Base-by-base conservation (phyloP, 2,329 filamentous ascomycete genomes). In the Fusarium secorum region DNA sequence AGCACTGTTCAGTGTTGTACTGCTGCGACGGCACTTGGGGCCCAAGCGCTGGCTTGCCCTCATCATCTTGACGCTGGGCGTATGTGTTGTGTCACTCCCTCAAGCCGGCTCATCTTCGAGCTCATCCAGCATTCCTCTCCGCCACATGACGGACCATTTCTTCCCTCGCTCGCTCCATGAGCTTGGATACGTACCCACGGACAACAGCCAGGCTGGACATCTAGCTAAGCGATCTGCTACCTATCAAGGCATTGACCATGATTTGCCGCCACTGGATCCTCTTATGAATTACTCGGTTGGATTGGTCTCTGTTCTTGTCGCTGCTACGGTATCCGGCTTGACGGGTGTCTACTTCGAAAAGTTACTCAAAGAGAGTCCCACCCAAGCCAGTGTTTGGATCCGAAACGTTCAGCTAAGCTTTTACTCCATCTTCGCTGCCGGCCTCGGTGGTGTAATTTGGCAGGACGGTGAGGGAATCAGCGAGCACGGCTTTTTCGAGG, bases 361-460 rank as follows among this genome's bases (percentile, higher is more conserved):
- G 81, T 90, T 98, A 6, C 85, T 98, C 60, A 97, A 97, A 79
- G 92, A 97, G 72, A 92, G 92, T n/a, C 86, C 88, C 1, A 86
- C 87, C 4, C 87, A 90, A 51, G 91, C 91, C 10, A 95, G 93
- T 1, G 86, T 98, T 18, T 99, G 96, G 96, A 91, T 96, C 45
- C 91, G 96, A 68, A 99, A 98, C 79, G 92, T 98, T 49, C 96
- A 99, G 80, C 85, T 99, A 28, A 95, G 94, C 2, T 93, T 98
- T 78, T 99, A 97, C 83, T 97, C 95, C 2, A 85, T 98, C 3
- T 95, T 98, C 75, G 94, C 95, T 0, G 93, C 95, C 2, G 85
- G 98, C 1, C 89, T 98, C 62, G 86, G 97, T 56, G 96, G 95
- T 3, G 91, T 98, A 10, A 82, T 97, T 5, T 93, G 93, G 82